Percentiles rank a stretch among this genome's conserved stretches.
phyloP scores from a whole-genome alignment of 2,329 filamentous ascomycete species.

The Fusarium sp. region DNA sequence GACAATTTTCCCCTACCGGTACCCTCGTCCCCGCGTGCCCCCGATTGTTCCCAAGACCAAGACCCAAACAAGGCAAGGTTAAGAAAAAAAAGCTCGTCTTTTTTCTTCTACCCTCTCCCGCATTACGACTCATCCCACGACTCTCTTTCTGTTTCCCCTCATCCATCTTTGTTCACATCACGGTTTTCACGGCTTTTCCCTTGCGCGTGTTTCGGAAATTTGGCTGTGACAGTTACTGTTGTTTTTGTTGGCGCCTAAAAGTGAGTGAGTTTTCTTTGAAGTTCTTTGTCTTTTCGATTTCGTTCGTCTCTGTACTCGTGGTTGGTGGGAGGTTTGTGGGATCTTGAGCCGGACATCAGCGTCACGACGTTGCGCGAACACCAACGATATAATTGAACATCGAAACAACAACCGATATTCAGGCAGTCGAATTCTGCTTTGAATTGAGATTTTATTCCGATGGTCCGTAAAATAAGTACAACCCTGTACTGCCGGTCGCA shows the following conservation, averaged over 20 bases:
- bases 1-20: slow-evolving; percentile 51
- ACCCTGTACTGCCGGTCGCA: neutral
- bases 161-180: slow-evolving; percentile 52
- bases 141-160: slow-evolving; percentile 52
- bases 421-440: neutral
- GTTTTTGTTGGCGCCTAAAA: slow-evolving; percentile 67
- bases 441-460: slow-evolving; percentile 1
- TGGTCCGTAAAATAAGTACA: neutral
- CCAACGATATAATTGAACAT: slow-evolving; percentile 10
- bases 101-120: slow-evolving; percentile 47
- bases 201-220: slow-evolving; percentile 60
- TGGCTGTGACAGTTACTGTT: slow-evolving; percentile 58
- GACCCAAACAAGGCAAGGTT: slow-evolving; percentile 50
- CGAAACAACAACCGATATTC: neutral
- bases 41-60: slow-evolving; percentile 50
- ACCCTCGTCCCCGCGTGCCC: slow-evolving; percentile 49
- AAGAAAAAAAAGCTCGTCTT: slow-evolving; percentile 53
- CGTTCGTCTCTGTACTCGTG: slow-evolving; percentile 34
- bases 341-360: slow-evolving; percentile 25
- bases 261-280: slow-evolving; percentile 56
- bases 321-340: slow-evolving; percentile 37
- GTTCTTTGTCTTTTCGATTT: slow-evolving; percentile 32
- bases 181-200: slow-evolving; percentile 60
- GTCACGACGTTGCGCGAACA: slow-evolving; percentile 21
- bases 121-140: slow-evolving; percentile 52